Conservation (phyloP, 805 yeast genomes). For the Ogataea haglerorum region DNA sequence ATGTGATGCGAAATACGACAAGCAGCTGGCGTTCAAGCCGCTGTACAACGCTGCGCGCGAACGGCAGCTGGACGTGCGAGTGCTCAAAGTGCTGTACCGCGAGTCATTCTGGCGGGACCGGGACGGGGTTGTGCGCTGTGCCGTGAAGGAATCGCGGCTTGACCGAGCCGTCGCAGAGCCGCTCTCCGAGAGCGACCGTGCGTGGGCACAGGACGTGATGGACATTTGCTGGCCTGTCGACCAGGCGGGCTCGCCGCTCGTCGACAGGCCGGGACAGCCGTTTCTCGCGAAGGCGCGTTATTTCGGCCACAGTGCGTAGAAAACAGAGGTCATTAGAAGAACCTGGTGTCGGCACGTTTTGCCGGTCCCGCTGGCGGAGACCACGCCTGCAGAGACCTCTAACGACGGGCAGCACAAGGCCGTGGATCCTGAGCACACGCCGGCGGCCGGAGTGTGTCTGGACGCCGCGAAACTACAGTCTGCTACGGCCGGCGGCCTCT, state of each 20-base stretch:
- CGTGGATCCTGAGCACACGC: conserved; percentile 27
- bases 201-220: background rate
- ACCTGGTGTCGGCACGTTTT: background rate
- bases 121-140: background rate
- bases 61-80: background rate
- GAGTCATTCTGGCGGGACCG: conserved; percentile 1
- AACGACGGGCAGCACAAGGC: conserved; percentile 33
- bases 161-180: background rate
- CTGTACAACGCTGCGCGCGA: conserved; percentile 3
- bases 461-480: conserved; percentile 50
- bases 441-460: conserved; percentile 41
- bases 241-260: background rate
- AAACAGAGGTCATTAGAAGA: too few species aligned
- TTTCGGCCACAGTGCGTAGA: background rate
- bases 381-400: conserved; percentile 11
- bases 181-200: background rate
- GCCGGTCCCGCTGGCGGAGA: too few species aligned
- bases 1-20: conserved; percentile 1
- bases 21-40: conserved; percentile 2
- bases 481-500: conserved; percentile 55
- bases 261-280: background rate
- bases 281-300: background rate
- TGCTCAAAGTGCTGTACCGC: background rate
- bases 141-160: conserved; percentile 1
- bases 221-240: background rate